Evolutionary conservation across 2,329 filamentous ascomycete genomes (phyloP), one percentile per base, ranked within the genome.

Genomic region (Fusarium sp.): DNA sequence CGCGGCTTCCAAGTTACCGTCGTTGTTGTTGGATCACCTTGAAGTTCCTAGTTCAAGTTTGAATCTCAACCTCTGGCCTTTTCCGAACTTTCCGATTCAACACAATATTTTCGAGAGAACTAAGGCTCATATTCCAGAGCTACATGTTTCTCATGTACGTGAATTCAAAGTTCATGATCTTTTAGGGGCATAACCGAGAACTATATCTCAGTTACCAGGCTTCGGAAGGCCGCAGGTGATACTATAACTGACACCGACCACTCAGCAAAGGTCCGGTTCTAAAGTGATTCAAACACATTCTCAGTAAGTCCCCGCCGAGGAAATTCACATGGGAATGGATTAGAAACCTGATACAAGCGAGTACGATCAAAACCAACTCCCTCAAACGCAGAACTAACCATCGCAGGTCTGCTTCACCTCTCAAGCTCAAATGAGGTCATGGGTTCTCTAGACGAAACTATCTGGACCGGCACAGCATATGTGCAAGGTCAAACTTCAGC

Each of bases 401-500:
- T 17, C 10, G 7, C 5, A 39, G 11, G 37, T 20, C 37, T 10
- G 4, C 14, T 23, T 31, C 23, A 27, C 13, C 33, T n/a, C 25
- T 33, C 33, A n/a, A 23, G 3, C 6, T 20, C 11, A 6, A 11
- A 27, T 20, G 3, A 20, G 15, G 42, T 2, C 9, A 67, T 67
- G 65, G 65, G 65, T 1, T 69, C 65, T 18, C 25, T 62, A 4
- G 35, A 53, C 0, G 49, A 63, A 8, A 11, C 11, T 5, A n/a
- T 35, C 1, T 69, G 67, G 25, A 51, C 25, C 2, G 71, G 64
- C 4, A 63, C 52, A 14, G 39, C 72, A 39, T 73, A 71, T n/a
- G 71, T 75, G 15, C 60, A 62, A n/a, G 72, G 72, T 3, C 58
- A 33, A 23, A 71, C 72, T 10, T 66, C 75, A 6, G 78, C 76